Evolutionary conservation across 345 rosid genomes (phyloP).

Genomic region (Euphorbia tirucalli): DNA sequence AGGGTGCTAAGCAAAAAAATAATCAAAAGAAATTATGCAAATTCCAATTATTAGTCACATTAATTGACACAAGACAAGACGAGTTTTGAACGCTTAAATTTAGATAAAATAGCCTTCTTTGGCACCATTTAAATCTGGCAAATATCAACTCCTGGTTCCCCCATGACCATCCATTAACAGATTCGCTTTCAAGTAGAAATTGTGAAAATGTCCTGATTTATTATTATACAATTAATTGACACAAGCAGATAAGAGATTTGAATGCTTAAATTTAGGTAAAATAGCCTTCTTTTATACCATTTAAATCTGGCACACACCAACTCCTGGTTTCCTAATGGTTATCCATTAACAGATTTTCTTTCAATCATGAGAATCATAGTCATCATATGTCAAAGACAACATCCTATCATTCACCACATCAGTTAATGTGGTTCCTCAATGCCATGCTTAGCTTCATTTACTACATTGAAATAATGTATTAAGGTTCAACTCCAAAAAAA

Average conservation of each 20-base stretch:
- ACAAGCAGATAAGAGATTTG: constrained; percentile 23
- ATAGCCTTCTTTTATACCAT: constrained; percentile 13
- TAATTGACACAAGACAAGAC: constrained; percentile 18
- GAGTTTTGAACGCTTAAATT: constrained; percentile 14
- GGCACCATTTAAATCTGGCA: constrained; percentile 3
- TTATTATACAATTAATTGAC: neutral
- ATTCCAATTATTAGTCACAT: neutral
- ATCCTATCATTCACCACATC: constrained; percentile 5
- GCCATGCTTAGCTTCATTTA: constrained; percentile 16
- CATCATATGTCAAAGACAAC: constrained; percentile 17
- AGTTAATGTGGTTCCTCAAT: constrained; percentile 16
- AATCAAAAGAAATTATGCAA: constrained; percentile 9
- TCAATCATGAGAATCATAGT: constrained; percentile 17
- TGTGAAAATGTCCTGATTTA: too few relatives aligned
- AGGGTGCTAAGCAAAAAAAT: constrained; percentile 5
- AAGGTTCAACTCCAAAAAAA: constrained; percentile 18
- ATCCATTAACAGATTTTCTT: constrained; percentile 2
- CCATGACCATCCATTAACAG: neutral
- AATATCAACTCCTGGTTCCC: constrained; percentile 6
- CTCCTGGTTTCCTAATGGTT: constrained; percentile 14
- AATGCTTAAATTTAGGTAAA: constrained; percentile 13
- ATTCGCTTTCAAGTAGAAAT: neutral
- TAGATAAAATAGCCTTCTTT: constrained; percentile 16
- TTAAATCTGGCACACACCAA: neutral
- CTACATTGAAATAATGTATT: constrained; percentile 4